Evolutionary conservation across 192 early-diverging fungal species (phyloP).

Genomic region (Coemansia sp.): DNA sequence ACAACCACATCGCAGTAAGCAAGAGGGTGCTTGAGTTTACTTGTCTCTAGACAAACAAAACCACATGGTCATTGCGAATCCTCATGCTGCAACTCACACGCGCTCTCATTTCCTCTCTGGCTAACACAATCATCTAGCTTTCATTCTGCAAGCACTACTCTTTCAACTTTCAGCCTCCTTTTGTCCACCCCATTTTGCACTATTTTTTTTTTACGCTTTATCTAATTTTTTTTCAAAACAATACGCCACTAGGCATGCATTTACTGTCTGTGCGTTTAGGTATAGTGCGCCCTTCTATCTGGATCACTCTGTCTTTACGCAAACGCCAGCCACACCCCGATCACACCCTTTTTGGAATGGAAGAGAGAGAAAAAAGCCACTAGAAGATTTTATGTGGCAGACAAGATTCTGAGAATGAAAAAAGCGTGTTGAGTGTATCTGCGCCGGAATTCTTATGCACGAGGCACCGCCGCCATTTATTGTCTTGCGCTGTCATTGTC

Average conservation of each 20-base stretch:
- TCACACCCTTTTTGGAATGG: neutral
- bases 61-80: conserved; percentile 2
- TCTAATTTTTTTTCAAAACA: neutral
- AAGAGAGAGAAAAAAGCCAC: neutral
- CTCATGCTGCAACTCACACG: neutral
- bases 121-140: neutral
- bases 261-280: neutral
- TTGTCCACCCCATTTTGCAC: neutral
- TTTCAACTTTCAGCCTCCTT: neutral
- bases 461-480: neutral
- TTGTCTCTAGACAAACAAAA: neutral
- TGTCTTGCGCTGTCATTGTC: neutral
- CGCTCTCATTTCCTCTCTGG: neutral
- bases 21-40: neutral
- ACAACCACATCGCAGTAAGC: neutral
- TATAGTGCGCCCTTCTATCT: neutral
- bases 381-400: neutral
- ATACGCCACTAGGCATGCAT: neutral
- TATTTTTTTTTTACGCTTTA: neutral
- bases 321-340: neutral
- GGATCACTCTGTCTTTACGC: neutral
- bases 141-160: neutral
- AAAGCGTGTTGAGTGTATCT: neutral
- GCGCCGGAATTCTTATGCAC: neutral
- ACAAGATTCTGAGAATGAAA: neutral